A percentile compares a stretch with the other conserved stretches of the same genome.
Evolutionary conservation across 805 yeast genomes (phyloP).

Genomic region (Soucietia sequanensis): DNA sequence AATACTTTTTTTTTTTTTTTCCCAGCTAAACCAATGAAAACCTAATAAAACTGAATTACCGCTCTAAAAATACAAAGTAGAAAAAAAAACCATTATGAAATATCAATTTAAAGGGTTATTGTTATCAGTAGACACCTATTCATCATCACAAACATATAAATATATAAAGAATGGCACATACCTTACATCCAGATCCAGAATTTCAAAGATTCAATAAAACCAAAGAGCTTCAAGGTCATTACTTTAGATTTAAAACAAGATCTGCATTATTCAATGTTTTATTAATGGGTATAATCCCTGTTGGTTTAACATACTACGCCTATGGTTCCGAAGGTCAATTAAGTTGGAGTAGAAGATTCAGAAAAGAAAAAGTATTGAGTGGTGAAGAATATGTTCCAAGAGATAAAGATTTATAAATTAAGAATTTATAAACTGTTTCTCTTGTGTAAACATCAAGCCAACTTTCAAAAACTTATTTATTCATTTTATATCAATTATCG

Average conservation of each 20-base stretch:
- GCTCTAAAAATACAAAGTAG: no score
- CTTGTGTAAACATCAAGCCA: no score
- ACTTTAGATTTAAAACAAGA: slow-evolving; percentile 41
- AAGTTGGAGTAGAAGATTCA: slow-evolving; percentile 30
- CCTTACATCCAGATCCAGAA: slow-evolving; percentile 43
- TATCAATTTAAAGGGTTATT: no score
- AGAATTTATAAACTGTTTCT: no score
- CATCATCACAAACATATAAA: neutral
- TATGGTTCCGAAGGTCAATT: slow-evolving; percentile 40
- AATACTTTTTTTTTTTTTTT: neutral
- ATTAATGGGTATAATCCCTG: slow-evolving; percentile 39
- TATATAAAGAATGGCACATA: slow-evolving; percentile 34
- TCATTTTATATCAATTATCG: no score
- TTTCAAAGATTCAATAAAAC: slow-evolving; percentile 42
- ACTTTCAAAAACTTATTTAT: no score
- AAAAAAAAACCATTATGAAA: no score
- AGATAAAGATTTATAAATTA: slow-evolving; percentile 38
- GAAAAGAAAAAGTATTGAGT: slow-evolving; percentile 33
- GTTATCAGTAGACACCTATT: no score
- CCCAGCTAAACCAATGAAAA: slow-evolving; percentile 3
- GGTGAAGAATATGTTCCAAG: slow-evolving; percentile 42
- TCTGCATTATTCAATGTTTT: slow-evolving; percentile 34
- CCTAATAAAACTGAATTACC: neutral
- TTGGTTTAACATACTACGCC: slow-evolving; percentile 34
- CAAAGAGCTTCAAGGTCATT: slow-evolving; percentile 40